phyloP scores from a whole-genome alignment of 2,329 filamentous ascomycete genomes.

The Colletotrichum lentis region DNA sequence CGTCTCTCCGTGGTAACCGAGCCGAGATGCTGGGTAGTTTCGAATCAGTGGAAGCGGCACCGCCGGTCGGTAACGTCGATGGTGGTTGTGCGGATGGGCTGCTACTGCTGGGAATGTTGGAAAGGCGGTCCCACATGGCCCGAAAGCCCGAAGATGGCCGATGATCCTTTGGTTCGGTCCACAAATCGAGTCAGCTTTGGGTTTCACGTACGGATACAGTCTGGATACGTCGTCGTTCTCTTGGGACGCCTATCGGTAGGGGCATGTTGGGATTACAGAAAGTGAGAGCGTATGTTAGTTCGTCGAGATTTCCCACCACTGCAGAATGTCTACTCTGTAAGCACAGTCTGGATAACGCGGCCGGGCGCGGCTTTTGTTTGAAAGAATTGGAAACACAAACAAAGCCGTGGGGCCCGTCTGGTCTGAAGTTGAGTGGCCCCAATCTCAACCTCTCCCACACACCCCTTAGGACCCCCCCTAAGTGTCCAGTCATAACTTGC shows the following conservation, averaged over 20 bases:
- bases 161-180: constrained; percentile 20
- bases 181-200: constrained; percentile 34
- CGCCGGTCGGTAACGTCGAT: not conserved
- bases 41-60: not conserved
- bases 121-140: constrained; percentile 13
- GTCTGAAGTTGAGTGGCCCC: constrained; percentile 14
- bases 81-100: not conserved
- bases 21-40: constrained; percentile 4
- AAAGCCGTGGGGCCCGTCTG: not conserved
- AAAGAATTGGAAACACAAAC: not conserved
- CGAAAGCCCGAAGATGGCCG: constrained; percentile 22
- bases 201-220: constrained; percentile 32
- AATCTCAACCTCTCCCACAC: not conserved
- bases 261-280: not conserved
- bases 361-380: not conserved
- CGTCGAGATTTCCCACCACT: not conserved
- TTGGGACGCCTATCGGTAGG: not conserved
- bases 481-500: constrained; percentile 10
- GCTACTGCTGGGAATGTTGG: not conserved
- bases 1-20: not conserved
- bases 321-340: too few relatives aligned
- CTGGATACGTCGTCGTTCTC: not conserved
- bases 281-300: not conserved
- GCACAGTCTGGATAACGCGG: not conserved
- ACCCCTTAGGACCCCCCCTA: not conserved